Conservation (phyloP, 768 basidiomycete species). For the Phylloporus sp. region DNA sequence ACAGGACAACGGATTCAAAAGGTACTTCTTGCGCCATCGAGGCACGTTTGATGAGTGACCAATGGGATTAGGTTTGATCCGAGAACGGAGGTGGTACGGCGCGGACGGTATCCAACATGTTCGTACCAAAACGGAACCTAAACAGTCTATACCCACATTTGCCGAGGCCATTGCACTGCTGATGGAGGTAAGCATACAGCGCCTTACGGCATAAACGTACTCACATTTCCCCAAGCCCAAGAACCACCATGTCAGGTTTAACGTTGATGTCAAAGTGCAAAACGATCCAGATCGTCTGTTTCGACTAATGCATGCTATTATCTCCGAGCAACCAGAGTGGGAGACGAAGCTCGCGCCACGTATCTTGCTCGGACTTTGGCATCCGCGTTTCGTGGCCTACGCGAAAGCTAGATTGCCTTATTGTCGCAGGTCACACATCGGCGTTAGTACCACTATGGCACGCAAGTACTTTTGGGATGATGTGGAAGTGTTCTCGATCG, state of each 20-base stretch:
- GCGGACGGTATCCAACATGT: conserved; percentile 71
- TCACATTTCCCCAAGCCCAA: conserved; percentile 48
- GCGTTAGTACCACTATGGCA: conserved; percentile 64
- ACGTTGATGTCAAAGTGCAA: conserved; percentile 92
- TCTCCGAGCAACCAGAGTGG: conserved; percentile 66
- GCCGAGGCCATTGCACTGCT: conserved; percentile 75
- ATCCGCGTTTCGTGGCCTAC: conserved; percentile 80
- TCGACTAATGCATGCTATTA: conserved; percentile 65
- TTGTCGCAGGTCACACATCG: conserved; percentile 83
- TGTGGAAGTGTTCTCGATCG: conserved; percentile 83
- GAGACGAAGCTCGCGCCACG: conserved; percentile 74
- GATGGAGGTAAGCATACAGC: conserved; percentile 55
- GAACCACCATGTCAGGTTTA: conserved; percentile 70
- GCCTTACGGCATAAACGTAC: conserved; percentile 8
- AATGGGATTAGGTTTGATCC: conserved; percentile 53
- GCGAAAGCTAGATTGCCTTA: conserved; percentile 78
- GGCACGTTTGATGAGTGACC: conserved; percentile 28
- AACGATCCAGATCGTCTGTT: conserved; percentile 90
- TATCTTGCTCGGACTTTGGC: conserved; percentile 82
- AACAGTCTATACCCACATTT: conserved; percentile 89
- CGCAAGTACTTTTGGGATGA: conserved; percentile 86
- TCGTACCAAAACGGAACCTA: conserved; percentile 74
- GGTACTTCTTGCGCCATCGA: conserved; percentile 35
- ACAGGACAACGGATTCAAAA: conserved; percentile 77
- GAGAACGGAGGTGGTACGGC: conserved; percentile 70